Evolutionary conservation across 805 yeast species (phyloP).

Genomic region (Candida germanica): DNA sequence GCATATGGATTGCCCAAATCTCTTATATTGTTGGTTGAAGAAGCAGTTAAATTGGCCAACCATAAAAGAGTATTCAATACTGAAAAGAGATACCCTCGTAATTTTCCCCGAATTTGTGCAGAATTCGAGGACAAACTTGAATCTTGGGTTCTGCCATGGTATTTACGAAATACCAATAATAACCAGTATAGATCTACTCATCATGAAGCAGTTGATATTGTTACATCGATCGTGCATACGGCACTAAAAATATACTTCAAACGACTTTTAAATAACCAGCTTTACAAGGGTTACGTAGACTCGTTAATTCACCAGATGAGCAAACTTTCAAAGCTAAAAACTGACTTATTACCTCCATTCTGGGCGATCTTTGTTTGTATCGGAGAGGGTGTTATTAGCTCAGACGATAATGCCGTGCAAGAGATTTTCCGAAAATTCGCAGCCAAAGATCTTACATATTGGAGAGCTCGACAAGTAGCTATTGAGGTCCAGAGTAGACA

Average conservation of each 20-base stretch:
- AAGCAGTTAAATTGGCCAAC: conserved; percentile 46
- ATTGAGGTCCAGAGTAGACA: conserved; percentile 50
- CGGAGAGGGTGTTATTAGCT: too few relatives aligned
- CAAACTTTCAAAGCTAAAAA: neutral
- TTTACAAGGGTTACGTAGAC: conserved; percentile 33
- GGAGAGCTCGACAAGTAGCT: conserved; percentile 55
- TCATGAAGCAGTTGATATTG: conserved; percentile 41
- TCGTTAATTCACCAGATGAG: neutral
- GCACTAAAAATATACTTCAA: conserved; percentile 43
- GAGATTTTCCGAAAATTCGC: neutral
- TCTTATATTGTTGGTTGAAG: conserved; percentile 44
- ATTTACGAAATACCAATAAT: conserved; percentile 12
- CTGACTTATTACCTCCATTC: conserved; percentile 1
- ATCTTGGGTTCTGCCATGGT: conserved; percentile 42
- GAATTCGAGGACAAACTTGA: conserved; percentile 50
- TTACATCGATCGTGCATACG: conserved; percentile 39
- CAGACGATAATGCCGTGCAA: conserved; percentile 20
- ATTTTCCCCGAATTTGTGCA: conserved; percentile 54
- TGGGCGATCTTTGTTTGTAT: conserved; percentile 19
- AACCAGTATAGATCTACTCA: conserved; percentile 28
- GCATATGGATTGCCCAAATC: conserved; percentile 49
- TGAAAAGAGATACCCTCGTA: conserved; percentile 45
- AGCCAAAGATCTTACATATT: conserved; percentile 31
- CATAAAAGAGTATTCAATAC: conserved; percentile 46
- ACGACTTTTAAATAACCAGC: conserved; percentile 43